Evolutionary conservation across 1,284 basidiomycete species (phyloP).

Genomic region (Ganoderma sinense): DNA sequence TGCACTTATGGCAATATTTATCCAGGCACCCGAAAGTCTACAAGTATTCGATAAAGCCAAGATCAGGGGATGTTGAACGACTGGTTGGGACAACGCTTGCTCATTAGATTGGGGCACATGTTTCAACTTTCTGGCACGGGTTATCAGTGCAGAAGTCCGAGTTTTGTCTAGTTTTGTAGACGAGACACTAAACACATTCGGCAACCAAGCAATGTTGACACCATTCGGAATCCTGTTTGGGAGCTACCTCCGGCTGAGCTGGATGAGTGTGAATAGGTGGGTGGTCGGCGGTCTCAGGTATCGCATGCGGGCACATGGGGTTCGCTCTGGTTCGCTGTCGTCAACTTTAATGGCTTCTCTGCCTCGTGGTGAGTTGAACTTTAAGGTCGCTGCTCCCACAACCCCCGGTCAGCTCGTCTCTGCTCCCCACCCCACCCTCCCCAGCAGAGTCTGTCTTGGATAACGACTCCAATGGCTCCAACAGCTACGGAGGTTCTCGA

Average conservation of each 20-base stretch:
- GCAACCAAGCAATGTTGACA: no score
- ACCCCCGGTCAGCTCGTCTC: background rate
- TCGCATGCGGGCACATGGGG: background rate
- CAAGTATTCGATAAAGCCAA: background rate
- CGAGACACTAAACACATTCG: no score
- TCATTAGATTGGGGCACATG: no score
- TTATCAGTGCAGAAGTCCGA: no score
- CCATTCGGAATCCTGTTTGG: no score
- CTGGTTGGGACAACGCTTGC: background rate
- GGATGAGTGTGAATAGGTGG: background rate
- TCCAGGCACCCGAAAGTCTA: background rate
- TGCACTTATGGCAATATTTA: no score
- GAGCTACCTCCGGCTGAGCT: no score
- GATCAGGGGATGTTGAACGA: background rate
- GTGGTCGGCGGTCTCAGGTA: background rate
- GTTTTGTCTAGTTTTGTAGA: no score
- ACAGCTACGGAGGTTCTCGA: constrained; percentile 14
- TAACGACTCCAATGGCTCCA: constrained; percentile 6
- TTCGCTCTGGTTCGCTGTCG: no score
- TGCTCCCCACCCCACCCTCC: background rate
- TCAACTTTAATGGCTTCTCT: background rate
- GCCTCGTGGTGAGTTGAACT: constrained; percentile 3
- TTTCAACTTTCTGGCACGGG: no score
- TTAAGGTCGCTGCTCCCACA: background rate
- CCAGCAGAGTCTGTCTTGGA: background rate